Evolutionary conservation across 306 rosid species (phyloP), one percentile per base, ranked within the genome.

Genomic region (Albizia julibrissin): DNA sequence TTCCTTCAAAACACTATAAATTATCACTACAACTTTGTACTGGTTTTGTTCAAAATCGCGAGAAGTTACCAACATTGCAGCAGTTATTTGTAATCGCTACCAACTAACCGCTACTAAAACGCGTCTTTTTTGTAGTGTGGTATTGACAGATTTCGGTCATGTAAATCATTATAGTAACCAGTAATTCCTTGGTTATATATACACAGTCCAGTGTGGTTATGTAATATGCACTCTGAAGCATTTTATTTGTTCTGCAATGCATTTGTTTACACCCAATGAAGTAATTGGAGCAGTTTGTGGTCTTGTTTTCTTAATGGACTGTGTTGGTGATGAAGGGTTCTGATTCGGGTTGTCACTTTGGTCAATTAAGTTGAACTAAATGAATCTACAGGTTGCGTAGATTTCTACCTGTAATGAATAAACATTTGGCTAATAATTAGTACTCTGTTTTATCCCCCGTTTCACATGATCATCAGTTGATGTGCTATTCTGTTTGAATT

Each of bases 171-270:
- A 5, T 34, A 54, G 40, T 42, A 58, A 61, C 70, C 34, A 56
- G 5, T 49, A 69, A 67, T 69, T 82, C 42, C 56, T 7, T 26
- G 33, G 61, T 72, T 75, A 24, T 82, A 33, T 46, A 72, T 16
- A 76, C 67, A 46, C 56, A 2, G n/a, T 15, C 64, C 67, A 31
- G 54, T 68, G 40, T 37, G 8, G 40, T 37, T 37, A 37, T 37
- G 84, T 50, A 39, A 69, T 77, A 62, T 62, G 80, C 70, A 58
- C 80, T 72, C 52, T 37, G 8, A 49, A 72, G 76, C 19, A 49
- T 74, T 80, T 33, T 76, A 18, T 73, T 29, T 50, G 77, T 52
- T 52, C 29, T 74, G 21, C n/a, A 18, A 29, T 47, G 10, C 31
- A 72, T 73, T 72, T 67, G 21, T 68, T 61, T 84, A 68, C 74